Base-by-base conservation (phyloP, 257 asterid genomes). In the Solanum arcanum region DNA sequence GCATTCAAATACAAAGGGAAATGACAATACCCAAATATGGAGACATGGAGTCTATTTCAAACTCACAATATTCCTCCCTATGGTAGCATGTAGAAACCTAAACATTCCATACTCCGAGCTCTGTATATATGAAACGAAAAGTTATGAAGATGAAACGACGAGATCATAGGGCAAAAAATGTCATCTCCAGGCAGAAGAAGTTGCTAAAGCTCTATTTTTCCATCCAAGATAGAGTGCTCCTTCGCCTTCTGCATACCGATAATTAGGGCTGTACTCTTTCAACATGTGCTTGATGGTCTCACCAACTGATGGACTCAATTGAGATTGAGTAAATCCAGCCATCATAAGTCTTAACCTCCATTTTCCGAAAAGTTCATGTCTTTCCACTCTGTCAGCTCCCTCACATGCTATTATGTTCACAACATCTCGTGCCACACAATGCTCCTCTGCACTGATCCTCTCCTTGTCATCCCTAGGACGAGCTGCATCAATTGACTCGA, bases 381-480 rank as follows among this genome's bases (percentile, higher is more conserved):
- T 94, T 84, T 95, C 99, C 62, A 95, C 94, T 86, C 99, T 90
- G 10, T 95, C 98, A 3, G 64, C 86, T 73, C 97, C 99, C 92
- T 96, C 99, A 37, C 99, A 96, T 1, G 98, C 98, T 64, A 96
- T 88, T 64, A 95, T 92, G 91, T 96, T 96, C 47, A 96, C 98
- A 0, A 96, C 87, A n/a, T 96, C 99, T 86, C 92, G 89, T 1
- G 99, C 99, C 64, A 96, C 94, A 16, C 98, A 96, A 47, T 96
- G 94, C 87, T 94, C 95, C 91, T 96, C 99, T 0, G 98, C 96
- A 2, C 92, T 94, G 9, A 94, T 94, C 83, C 98, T 86, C 87
- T 91, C 90, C 70, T 90, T 91, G 33, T 95, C 98, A 11, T 94
- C 96, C 91, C 98, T 93, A 2, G 96, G 88, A 6, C 93, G 93